Base-by-base conservation (phyloP, 2,329 filamentous ascomycete species). In the Chaetomiaceae sp. region DNA sequence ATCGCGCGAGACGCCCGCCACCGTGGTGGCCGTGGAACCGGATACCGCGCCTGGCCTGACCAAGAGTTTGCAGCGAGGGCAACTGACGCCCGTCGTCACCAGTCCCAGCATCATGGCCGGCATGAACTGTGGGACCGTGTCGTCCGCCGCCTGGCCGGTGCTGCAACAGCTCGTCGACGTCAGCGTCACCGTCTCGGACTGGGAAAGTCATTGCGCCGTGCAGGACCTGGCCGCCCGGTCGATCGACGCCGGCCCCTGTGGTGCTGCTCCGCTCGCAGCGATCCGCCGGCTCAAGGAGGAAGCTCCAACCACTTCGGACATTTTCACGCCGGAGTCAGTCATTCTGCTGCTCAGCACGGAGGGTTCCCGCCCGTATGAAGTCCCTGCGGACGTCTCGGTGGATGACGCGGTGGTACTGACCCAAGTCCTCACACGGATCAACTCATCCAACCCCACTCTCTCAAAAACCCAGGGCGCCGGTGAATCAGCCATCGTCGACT, bases 81-180 rank as follows among this genome's bases (percentile, higher is more conserved):
- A 74, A 33, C 68, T 76, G 3, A 74, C 72, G 0, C 66, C 77
- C 0, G 74, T 87, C 1, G 54, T 66, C 7, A 88, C 85, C 0
- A 72, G 71, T 0, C 70, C 79, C 3, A 89, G 84, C 0, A 88
- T 88, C 61, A 90, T 91, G 86, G 77, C 78, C 36, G 87, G 87
- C 0, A 80, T 91, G 72, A 83, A 88, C 59, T 91, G 87, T 56
- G 86, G 85, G 0, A 88, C 83, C 0, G 75, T 87, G 0, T 88
- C 85, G 0, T 72, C 72, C 0, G 81, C 78, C 0, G 83, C 86
- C 0, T 91, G 85, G 84, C 74, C 81, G 0, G 64, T 82, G 0
- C 65, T 91, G 3, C 68, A 72, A 7, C 64, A 71, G 0, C 79
- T 83, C 0, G 75, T 89, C 0, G 82, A 88, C 68, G 80, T 77